Conservation (phyloP, 2,329 filamentous ascomycete genomes). For the Trichoderma arundinaceum region DNA sequence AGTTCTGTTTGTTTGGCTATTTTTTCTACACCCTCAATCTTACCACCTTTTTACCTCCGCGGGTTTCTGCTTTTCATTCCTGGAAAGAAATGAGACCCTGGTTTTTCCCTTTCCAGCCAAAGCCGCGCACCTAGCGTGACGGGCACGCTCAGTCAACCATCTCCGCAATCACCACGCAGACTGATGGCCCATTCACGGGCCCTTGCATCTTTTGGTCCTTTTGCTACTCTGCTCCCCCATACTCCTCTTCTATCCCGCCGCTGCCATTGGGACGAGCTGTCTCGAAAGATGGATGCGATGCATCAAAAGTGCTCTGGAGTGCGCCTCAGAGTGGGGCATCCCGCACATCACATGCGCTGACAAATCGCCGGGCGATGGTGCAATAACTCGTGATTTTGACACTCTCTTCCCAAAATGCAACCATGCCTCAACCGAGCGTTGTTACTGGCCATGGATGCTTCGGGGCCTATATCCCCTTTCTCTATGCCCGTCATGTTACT, state of each 20-base stretch:
- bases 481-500: slow-evolving; percentile 4
- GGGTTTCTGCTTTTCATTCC: slow-evolving; percentile 1
- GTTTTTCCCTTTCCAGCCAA: slow-evolving; percentile 21
- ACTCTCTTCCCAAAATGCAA: slow-evolving; percentile 19
- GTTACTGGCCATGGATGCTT: slow-evolving; percentile 19
- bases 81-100: slow-evolving; percentile 9
- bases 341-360: slow-evolving; percentile 42
- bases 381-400: slow-evolving; percentile 63
- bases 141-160: slow-evolving; percentile 19
- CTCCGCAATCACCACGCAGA: slow-evolving; percentile 22
- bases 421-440: slow-evolving; percentile 18
- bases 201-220: slow-evolving; percentile 22
- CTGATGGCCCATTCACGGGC: slow-evolving; percentile 11
- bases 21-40: background rate
- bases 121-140: slow-evolving; percentile 18
- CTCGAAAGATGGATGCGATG: slow-evolving; percentile 30
- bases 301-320: slow-evolving; percentile 37
- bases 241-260: slow-evolving; percentile 4
- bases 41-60: background rate
- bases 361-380: slow-evolving; percentile 60
- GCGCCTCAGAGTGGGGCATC: slow-evolving; percentile 34
- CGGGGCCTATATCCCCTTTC: slow-evolving; percentile 28
- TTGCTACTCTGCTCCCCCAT: slow-evolving; percentile 26
- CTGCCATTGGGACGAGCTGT: slow-evolving; percentile 25
- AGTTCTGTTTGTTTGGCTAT: slow-evolving; percentile 10